Evolutionary conservation across 345 rosid species (phyloP), one percentile per base, ranked within the genome.

Genomic region (Lepidium aucheri): DNA sequence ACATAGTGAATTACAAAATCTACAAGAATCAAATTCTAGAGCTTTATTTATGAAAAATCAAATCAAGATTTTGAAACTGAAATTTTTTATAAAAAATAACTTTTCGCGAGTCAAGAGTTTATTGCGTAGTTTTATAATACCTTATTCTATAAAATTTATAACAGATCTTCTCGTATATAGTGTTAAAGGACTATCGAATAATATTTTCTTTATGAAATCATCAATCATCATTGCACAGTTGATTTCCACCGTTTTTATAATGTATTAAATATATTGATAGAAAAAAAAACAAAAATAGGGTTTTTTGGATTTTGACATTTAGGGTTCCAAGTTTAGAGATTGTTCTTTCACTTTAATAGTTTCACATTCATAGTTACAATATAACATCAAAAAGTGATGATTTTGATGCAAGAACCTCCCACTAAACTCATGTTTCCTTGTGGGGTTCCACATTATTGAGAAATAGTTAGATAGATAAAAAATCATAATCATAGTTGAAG

Each of bases 341-440:
- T 20, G 22, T 20, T 72, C 67, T 51, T 65, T 33, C 16, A 33
- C 50, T 51, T 56, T 3, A 12, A 53, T 36, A 63, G 20, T 46
- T 71, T 63, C 36, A 46, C 58, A 46, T 46, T 63, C 59, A 58
- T 9, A 58, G 3, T 26, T 63, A 55, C 53, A 57, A 50, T 42
- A 34, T 57, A 64, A 33, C 70, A 64, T 49, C 45, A 65, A 53
- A 60, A 53, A 59, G 57, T 20, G 44, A 53, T 67, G 72, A 73
- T 66, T 54, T 73, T 59, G 77, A 73, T 59, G 68, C 77, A 52
- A 66, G 72, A 73, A 73, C 77, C 67, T 73, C 67, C 76, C 56
- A 58, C 68, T 59, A 66, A 32, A 40, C 46, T 45, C 22, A 20
- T 53, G 20, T 65, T 72, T 58, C 67, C 34, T 15, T 58, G 72